Conservation (phyloP, 805 yeast genomes). For the Ogataea pini region DNA sequence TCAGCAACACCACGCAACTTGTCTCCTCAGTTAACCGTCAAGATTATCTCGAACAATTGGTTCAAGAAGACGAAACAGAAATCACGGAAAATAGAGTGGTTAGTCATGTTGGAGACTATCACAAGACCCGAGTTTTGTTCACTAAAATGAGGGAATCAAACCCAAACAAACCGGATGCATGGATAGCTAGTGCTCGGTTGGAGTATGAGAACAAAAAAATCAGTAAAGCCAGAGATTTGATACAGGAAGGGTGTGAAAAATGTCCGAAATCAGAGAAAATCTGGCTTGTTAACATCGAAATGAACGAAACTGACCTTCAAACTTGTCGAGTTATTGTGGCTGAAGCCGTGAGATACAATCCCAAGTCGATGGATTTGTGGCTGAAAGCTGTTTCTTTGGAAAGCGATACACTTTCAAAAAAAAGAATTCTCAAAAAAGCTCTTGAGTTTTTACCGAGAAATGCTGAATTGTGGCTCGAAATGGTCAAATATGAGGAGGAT, state of each 20-base stretch:
- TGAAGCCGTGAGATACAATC: conserved; percentile 61
- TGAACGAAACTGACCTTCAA: conserved; percentile 48
- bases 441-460: conserved; percentile 62
- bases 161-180: conserved; percentile 72
- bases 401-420: conserved; percentile 50
- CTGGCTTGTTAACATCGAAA: conserved; percentile 79
- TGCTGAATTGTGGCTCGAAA: conserved; percentile 65
- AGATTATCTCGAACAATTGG: conserved; percentile 44
- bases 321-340: conserved; percentile 60
- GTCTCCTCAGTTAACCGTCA: conserved; percentile 34
- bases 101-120: conserved; percentile 52
- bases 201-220: conserved; percentile 66
- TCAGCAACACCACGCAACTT: conserved; percentile 28
- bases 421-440: conserved; percentile 66
- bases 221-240: conserved; percentile 56
- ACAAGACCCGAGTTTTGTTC: conserved; percentile 58
- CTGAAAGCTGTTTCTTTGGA: conserved; percentile 68
- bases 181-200: conserved; percentile 84
- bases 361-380: conserved; percentile 70
- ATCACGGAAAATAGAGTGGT: too few species aligned
- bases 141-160: conserved; percentile 69
- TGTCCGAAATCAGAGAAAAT: conserved; percentile 69
- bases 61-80: conserved; percentile 25
- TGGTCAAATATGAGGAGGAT: conserved; percentile 61
- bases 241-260: conserved; percentile 71